Percentiles rank a stretch among this genome's conserved stretches.
Conservation (phyloP, 805 yeast genomes). For the Geotrichum ghanense region DNA sequence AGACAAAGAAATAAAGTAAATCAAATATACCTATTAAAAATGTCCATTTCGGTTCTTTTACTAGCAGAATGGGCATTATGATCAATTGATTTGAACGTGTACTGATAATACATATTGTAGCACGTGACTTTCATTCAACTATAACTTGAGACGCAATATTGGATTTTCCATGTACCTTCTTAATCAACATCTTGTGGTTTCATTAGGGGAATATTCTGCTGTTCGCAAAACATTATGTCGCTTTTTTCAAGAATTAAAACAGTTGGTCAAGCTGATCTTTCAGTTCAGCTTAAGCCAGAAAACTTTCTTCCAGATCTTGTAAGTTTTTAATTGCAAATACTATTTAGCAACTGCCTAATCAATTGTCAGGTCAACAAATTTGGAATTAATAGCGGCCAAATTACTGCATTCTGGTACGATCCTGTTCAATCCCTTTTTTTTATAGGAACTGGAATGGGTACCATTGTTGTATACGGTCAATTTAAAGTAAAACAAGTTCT, state of each 20-base stretch:
- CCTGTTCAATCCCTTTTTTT: conserved; percentile 84
- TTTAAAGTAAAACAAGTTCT: conserved; percentile 64
- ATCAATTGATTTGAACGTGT: no score
- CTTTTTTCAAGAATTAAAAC: background rate
- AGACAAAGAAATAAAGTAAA: no score
- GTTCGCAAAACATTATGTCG: background rate
- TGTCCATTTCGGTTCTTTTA: no score
- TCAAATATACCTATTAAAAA: no score
- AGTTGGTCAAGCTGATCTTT: background rate
- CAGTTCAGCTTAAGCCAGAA: background rate
- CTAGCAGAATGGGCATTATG: no score
- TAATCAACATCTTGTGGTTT: no score
- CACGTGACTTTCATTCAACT: no score
- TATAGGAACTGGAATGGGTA: conserved; percentile 57
- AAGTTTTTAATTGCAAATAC: background rate
- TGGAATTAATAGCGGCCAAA: conserved; percentile 33
- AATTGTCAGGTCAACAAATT: background rate
- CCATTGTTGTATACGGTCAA: conserved; percentile 74
- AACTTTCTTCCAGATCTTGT: background rate
- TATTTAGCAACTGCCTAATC: no score
- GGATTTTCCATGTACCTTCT: no score
- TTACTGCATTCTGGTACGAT: conserved; percentile 64
- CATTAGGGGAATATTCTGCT: no score
- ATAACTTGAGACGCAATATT: no score
- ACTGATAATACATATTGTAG: no score